Evolutionary conservation across 306 rosid genomes (phyloP).

Genomic region (Adenanthera pavonina): DNA sequence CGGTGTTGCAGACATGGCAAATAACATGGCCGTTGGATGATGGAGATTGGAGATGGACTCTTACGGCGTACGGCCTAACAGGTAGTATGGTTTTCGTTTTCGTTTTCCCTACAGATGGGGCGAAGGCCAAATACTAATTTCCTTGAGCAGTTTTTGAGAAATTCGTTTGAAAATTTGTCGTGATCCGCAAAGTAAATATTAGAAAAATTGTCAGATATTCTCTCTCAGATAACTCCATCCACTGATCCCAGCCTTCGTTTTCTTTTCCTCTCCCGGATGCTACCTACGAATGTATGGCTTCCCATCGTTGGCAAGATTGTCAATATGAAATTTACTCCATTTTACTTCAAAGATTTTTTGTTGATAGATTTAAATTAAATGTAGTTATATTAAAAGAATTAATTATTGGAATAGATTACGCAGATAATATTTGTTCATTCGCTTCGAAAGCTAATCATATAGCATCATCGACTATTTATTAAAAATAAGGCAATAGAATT

Average conservation of each 20-base stretch:
- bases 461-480: no score
- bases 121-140: neutral
- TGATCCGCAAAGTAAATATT: neutral
- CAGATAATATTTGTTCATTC: no score
- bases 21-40: conserved; percentile 16
- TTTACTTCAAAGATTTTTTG: neutral
- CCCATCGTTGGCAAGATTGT: neutral
- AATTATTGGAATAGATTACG: no score
- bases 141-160: neutral
- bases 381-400: no score
- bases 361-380: neutral
- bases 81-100: neutral
- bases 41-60: neutral
- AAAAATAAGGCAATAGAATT: no score
- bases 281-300: no score
- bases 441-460: neutral
- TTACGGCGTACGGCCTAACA: neutral
- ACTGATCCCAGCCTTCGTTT: neutral
- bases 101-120: neutral
- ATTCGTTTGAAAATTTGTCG: neutral
- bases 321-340: neutral
- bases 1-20: conserved; percentile 20
- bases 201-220: conserved; percentile 13
- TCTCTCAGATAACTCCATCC: neutral
- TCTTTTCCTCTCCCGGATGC: neutral